Evolutionary conservation across 805 yeast species (phyloP), one percentile per base, ranked within the genome.

Genomic region (Priceomyces melissophilus): DNA sequence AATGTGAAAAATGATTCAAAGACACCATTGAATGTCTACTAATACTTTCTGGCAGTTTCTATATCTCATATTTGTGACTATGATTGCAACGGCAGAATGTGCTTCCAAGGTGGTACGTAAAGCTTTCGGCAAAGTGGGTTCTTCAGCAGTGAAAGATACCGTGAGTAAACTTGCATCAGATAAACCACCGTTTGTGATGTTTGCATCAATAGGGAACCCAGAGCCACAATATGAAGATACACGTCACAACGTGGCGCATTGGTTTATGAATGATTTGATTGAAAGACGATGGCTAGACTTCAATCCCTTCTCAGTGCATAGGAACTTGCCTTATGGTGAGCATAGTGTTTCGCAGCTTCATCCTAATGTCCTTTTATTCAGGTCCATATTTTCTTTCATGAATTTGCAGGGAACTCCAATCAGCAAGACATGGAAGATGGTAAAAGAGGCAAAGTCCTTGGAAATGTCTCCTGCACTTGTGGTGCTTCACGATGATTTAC

Each of bases 401-500:
- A 88, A 88, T 55, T 41, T 73, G 1, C 81, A 83, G 45, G 96
- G 95, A 0, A 54, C 59, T n/a, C 74, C 80, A 0, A 65, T 85
- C 1, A 51, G 60, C 6, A 73, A 70, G 11, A 63, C 74, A 8
- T 80, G 81, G 79, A 51, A 57, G n/a, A 53, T 60, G 40, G 50
- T 75, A 38, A 45, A 57, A 39, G 45, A 54, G 23, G 43, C 46
- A 31, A 42, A 52, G 10, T 50, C 50, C 39, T 47, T 52, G 35
- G 10, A 16, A 7, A 42, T 50, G 7, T 55, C 69, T 37, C 68
- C 75, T 2, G 61, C 48, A 7, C 43, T 81, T 43, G 69, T 88
- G 1, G 75, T 88, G 0, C 52, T 89, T 1, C 95, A 87, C 55
- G 97, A 90, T 57, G 97, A 90, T 49, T 57, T 89, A 34, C 82